Base-by-base conservation (phyloP, 192 early-diverging fungal genomes). In the Backusella tuberculispora region DNA sequence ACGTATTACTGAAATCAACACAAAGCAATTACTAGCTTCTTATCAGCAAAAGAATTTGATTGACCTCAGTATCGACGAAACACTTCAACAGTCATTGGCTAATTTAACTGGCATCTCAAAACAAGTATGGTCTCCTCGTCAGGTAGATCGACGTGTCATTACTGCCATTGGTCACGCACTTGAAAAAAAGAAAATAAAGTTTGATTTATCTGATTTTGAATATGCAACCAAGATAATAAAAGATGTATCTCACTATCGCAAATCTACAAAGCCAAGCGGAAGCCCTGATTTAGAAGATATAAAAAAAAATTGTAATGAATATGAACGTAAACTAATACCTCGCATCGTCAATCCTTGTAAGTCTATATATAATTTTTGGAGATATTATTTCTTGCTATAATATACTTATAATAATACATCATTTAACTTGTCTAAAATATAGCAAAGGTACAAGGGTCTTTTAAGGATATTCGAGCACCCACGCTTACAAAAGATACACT, bases 281-380 rank as follows among this genome's bases (percentile, higher is more conserved):
- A 41, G 1, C 2, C 4, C 76, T 17, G 65, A 75, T 29, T 17
- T 80, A 14, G 71, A 71, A 9, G 47, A 40, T 1, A 63, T 76
- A 4, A 76, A 80, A 75, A 76, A 85, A 69, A 75, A 85, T 40
- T 77, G 83, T 85, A 78, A 88, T 83, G 63, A 80, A 47, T 91
- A 96, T 82, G 96, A 98, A 77, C 85, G 89, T 72, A 89, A 87
- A 63, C 80, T 98, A 63, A 74, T 96, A 1, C 80, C 86, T 34
- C 92, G 93, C 48, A 91, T 98, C 47, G 90, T 98, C 13, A 88
- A 95, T 74, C 94, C 96, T 72, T 71, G 88, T 88, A 87, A 63
- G 71, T 48, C 6, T 34, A 8, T 48, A 37, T 29, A 46, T 48
- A 17, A 29, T 44, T 15, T 13, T 19, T 40, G 34, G 17, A 8